A percentile compares a stretch with the other conserved stretches of the same genome.
Evolutionary conservation across 805 yeast genomes (phyloP).

Genomic region (Hanseniaspora meyeri): DNA sequence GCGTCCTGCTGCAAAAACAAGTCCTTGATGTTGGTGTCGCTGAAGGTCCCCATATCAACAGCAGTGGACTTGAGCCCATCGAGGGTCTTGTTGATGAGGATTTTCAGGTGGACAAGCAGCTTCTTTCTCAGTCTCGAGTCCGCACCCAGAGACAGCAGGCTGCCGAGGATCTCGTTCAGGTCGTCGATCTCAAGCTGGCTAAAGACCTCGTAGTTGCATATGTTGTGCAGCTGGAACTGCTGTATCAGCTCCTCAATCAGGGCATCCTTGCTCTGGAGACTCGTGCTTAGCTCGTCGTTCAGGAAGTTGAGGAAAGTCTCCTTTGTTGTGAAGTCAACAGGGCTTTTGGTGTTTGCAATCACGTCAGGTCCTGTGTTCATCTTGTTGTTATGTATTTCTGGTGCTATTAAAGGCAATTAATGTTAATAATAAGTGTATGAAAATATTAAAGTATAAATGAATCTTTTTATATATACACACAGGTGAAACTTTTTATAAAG

Average conservation of each 20-base stretch:
- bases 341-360: not conserved
- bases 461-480: no score
- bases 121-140: not conserved
- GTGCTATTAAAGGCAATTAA: no score
- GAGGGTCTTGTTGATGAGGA: not conserved
- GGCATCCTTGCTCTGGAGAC: not conserved
- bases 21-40: not conserved
- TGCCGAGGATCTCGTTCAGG: not conserved
- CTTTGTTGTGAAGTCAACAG: not conserved
- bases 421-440: no score
- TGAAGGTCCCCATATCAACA: not conserved
- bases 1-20: not conserved
- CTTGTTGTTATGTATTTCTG: not conserved
- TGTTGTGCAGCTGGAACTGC: conserved; percentile 6
- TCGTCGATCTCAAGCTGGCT: not conserved
- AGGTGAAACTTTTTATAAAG: no score
- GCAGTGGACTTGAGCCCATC: not conserved
- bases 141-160: not conserved
- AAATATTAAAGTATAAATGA: no score
- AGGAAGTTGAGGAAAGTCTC: not conserved
- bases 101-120: not conserved
- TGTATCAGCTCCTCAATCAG: conserved; percentile 1
- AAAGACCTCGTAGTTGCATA: not conserved
- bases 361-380: not conserved
- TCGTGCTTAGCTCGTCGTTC: not conserved